Evolutionary conservation across 2,329 filamentous ascomycete species (phyloP).

Genomic region (Fusarium armeniacum): DNA sequence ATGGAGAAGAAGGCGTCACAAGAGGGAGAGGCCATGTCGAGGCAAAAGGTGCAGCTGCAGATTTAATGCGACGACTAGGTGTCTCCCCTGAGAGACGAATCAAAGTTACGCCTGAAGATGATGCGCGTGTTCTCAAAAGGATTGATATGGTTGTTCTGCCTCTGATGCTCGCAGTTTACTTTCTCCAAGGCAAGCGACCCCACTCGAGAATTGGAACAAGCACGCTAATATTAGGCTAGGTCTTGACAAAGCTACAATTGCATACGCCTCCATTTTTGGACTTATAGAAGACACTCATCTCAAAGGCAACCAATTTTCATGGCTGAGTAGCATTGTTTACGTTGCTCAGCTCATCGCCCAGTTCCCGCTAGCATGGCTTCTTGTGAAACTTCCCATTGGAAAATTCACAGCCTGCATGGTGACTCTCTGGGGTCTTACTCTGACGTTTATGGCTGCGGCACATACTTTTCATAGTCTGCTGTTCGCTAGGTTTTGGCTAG

Average conservation of each 20-base stretch:
- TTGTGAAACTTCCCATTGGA: slow-evolving; percentile 68
- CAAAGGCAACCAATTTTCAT: slow-evolving; percentile 69
- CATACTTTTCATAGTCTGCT: slow-evolving; percentile 63
- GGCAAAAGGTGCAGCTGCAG: slow-evolving; percentile 1
- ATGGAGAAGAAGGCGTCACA: slow-evolving; percentile 8
- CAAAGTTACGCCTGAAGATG: slow-evolving; percentile 40
- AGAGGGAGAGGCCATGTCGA: slow-evolving; percentile 1
- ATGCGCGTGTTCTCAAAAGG: slow-evolving; percentile 35
- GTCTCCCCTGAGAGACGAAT: slow-evolving; percentile 36
- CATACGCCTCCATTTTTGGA: slow-evolving; percentile 75
- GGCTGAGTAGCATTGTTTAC: slow-evolving; percentile 66
- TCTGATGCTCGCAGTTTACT: slow-evolving; percentile 43
- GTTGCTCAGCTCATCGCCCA: slow-evolving; percentile 58
- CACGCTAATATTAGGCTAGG: not conserved
- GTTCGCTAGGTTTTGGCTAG: slow-evolving; percentile 61
- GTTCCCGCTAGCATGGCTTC: slow-evolving; percentile 67
- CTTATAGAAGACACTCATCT: slow-evolving; percentile 67
- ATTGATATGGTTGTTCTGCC: slow-evolving; percentile 43
- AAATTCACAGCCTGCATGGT: slow-evolving; percentile 67
- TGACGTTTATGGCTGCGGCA: slow-evolving; percentile 66
- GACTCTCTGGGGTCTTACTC: slow-evolving; percentile 66
- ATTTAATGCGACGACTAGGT: slow-evolving; percentile 30
- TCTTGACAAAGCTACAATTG: slow-evolving; percentile 59
- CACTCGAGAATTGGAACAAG: accelerated
- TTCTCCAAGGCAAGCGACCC: slow-evolving; percentile 23